Evolutionary conservation across 768 basidiomycete genomes (phyloP).

Genomic region (Suillus weaverae): DNA sequence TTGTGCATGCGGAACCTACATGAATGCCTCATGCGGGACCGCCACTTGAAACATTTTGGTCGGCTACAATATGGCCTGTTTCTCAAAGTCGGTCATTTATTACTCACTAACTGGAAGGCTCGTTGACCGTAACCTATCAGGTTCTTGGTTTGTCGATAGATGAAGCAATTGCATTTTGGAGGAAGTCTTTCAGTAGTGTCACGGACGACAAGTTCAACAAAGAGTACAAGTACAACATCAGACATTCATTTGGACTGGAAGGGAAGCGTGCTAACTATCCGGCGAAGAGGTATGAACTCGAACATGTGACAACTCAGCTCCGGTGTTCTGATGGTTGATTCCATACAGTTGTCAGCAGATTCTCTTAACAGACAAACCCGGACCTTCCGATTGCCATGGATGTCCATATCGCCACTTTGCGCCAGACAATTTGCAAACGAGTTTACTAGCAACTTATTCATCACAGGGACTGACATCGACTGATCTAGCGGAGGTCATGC

Average conservation of each 20-base stretch:
- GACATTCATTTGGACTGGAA: conserved; percentile 92
- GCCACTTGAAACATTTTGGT: conserved; percentile 91
- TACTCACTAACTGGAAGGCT: not conserved
- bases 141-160: conserved; percentile 92
- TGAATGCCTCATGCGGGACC: conserved; percentile 69
- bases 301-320: not conserved
- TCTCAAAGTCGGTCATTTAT: conserved; percentile 67
- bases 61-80: conserved; percentile 91
- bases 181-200: conserved; percentile 74
- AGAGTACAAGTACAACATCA: conserved; percentile 95
- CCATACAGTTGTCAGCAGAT: conserved; percentile 84
- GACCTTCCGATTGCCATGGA: conserved; percentile 70
- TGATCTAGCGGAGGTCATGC: conserved; percentile 83
- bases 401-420: conserved; percentile 94
- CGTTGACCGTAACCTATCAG: conserved; percentile 39
- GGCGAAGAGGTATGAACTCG: conserved; percentile 70
- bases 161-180: conserved; percentile 92
- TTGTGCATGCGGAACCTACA: conserved; percentile 94
- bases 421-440: conserved; percentile 76
- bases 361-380: conserved; percentile 66
- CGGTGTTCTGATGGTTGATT: conserved; percentile 4
- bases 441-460: conserved; percentile 68
- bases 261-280: conserved; percentile 94
- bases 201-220: conserved; percentile 98
- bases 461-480: conserved; percentile 59